Conservation (phyloP, 2,329 filamentous ascomycete species). For the Nemania serpens region DNA sequence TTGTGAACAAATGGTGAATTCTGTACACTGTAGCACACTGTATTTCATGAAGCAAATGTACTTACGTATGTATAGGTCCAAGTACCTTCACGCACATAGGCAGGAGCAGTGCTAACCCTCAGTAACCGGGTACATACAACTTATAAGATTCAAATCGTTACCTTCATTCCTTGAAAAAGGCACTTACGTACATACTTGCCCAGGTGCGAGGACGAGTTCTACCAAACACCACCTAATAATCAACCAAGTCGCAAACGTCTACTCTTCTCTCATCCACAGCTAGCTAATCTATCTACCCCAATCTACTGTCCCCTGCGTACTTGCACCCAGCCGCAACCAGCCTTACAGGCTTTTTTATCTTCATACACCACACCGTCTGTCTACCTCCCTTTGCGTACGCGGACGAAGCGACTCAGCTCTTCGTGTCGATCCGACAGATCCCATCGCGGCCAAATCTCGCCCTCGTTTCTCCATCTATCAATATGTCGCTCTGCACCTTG, state of each 20-base stretch:
- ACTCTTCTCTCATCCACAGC: background rate
- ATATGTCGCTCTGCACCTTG: conserved; percentile 87
- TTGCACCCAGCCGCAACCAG: conserved; percentile 12
- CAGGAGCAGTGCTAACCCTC: too few relatives aligned
- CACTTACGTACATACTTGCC: too few relatives aligned
- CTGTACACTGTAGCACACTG: too few relatives aligned
- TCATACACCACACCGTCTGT: background rate
- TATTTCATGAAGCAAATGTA: too few relatives aligned
- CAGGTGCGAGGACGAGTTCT: too few relatives aligned
- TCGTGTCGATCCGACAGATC: background rate
- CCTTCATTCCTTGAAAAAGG: too few relatives aligned
- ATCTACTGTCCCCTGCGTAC: background rate
- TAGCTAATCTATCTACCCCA: background rate
- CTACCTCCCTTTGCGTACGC: background rate
- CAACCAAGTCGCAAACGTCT: background rate
- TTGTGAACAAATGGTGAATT: too few relatives aligned
- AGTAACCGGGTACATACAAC: too few relatives aligned
- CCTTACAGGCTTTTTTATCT: conserved; percentile 14
- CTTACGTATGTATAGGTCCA: too few relatives aligned
- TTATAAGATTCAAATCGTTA: too few relatives aligned
- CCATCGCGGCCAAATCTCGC: background rate
- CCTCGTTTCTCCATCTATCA: conserved; percentile 3
- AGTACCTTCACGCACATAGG: too few relatives aligned
- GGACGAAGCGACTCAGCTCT: background rate
- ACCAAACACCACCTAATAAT: background rate